These are phyloP conservation scores for Diaporthe citriasiana DNA, from an alignment of 2,329 filamentous ascomycete species.

Conservation along the genomic window DNA sequence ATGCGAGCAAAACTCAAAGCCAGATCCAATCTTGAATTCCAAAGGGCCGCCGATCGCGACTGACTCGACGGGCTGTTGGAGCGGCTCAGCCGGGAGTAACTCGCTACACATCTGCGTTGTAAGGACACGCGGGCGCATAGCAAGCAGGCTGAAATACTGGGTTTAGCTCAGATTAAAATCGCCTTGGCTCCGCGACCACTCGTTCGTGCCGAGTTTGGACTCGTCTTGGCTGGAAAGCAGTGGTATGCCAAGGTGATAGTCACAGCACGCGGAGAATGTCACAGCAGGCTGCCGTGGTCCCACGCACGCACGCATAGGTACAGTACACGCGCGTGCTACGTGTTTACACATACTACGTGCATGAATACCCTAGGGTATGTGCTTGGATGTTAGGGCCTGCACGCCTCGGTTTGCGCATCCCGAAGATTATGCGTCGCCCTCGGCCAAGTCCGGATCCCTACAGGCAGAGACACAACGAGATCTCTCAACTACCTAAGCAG, in stretches of 20 bases:
- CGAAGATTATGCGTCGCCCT: conserved; percentile 19
- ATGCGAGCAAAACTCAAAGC: neutral
- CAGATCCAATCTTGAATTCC: conserved; percentile 4
- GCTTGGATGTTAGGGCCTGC: neutral
- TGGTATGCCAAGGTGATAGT: conserved; percentile 20
- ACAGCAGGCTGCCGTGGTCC: conserved; percentile 20
- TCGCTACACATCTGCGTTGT: neutral
- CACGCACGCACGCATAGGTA: neutral
- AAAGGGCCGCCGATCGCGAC: conserved; percentile 13
- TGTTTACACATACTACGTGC: neutral
- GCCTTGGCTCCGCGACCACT: conserved; percentile 13
- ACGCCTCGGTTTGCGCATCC: conserved; percentile 1
- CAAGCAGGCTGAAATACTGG: neutral
- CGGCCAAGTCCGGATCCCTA: conserved; percentile 2
- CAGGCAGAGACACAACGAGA: conserved; percentile 14
- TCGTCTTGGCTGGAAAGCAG: conserved; percentile 10
- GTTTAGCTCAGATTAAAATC: conserved; percentile 22
- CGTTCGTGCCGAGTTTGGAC: conserved; percentile 14
- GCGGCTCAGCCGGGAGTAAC: conserved; percentile 24
- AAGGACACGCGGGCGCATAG: neutral
- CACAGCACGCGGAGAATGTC: conserved; percentile 3
- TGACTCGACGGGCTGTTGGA: conserved; percentile 16
- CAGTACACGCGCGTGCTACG: neutral
- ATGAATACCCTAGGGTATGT: neutral
- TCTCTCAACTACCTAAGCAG: neutral